Conservation (phyloP, 176 grass and related monocot species). For the Oryza meridionalis region DNA sequence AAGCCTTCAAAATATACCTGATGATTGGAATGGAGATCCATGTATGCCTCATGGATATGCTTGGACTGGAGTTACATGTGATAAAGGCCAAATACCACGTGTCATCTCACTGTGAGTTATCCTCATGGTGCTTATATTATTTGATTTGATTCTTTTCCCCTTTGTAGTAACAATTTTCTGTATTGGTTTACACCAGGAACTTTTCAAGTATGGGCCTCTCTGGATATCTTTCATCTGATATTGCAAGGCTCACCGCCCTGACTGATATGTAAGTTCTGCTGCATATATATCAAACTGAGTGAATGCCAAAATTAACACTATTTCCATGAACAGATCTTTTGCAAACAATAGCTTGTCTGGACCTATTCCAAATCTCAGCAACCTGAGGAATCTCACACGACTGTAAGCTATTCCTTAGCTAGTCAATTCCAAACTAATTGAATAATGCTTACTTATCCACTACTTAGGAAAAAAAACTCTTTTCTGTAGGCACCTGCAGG, state of each 20-base stretch:
- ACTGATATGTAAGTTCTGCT: constrained; percentile 67
- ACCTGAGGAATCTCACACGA: constrained; percentile 57
- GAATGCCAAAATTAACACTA: constrained; percentile 39
- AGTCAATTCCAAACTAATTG: constrained; percentile 8
- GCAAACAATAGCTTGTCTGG: constrained; percentile 73
- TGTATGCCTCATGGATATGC: constrained; percentile 84
- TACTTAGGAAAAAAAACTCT: constrained; percentile 18
- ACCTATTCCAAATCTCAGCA: constrained; percentile 70
- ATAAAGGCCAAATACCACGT: constrained; percentile 56
- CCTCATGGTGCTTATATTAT: constrained; percentile 42
- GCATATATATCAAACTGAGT: constrained; percentile 19
- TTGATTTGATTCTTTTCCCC: not conserved
- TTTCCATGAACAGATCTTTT: constrained; percentile 65
- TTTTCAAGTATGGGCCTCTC: constrained; percentile 75
- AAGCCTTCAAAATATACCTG: constrained; percentile 58
- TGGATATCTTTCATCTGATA: constrained; percentile 63
- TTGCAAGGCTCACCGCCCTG: constrained; percentile 75
- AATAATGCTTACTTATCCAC: constrained; percentile 11
- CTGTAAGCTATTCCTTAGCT: constrained; percentile 55
- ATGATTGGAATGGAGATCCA: constrained; percentile 95
- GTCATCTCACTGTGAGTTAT: constrained; percentile 77
- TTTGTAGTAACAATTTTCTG: constrained; percentile 37
- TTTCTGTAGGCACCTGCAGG: constrained; percentile 78
- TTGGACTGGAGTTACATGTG: constrained; percentile 89
- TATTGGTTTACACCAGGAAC: constrained; percentile 66